Percentiles rank a stretch among this genome's conserved stretches.
Evolutionary conservation across 371 early-diverging fungal genomes (phyloP).

Genomic region (Massospora cicadina): DNA sequence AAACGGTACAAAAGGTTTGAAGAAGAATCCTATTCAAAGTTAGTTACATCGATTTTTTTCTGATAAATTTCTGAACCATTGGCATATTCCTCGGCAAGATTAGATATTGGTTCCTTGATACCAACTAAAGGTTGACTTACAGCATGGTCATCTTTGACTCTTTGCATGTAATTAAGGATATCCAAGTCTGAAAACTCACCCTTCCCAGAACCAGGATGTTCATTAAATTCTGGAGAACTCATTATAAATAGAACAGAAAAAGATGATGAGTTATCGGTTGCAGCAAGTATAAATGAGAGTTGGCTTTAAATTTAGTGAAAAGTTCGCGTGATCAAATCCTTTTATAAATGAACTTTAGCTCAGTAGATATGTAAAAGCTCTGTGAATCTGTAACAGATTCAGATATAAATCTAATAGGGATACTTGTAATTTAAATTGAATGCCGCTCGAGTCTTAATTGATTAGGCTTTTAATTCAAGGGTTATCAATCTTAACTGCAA

Average conservation of each 20-base stretch:
- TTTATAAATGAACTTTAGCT: neutral
- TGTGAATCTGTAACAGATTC: neutral
- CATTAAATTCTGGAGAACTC: neutral
- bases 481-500: neutral
- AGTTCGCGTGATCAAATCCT: no score
- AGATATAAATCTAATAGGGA: neutral
- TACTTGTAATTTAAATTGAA: neutral
- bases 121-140: conserved; percentile 34
- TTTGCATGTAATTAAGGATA: conserved; percentile 37
- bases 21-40: neutral
- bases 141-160: conserved; percentile 37
- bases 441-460: neutral
- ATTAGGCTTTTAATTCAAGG: neutral
- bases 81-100: conserved; percentile 33
- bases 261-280: no score
- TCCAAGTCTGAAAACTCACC: conserved; percentile 32
- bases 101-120: conserved; percentile 23
- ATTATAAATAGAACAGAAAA: no score
- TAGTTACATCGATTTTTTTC: conserved; percentile 30
- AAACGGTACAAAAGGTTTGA: neutral
- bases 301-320: no score
- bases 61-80: conserved; percentile 29
- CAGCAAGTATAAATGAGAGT: no score
- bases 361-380: neutral
- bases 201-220: neutral